A percentile compares a stretch with the other conserved stretches of the same genome.
Conservation (phyloP, 1,284 basidiomycete species). For the Anthracocystis panici-leucophaei region DNA sequence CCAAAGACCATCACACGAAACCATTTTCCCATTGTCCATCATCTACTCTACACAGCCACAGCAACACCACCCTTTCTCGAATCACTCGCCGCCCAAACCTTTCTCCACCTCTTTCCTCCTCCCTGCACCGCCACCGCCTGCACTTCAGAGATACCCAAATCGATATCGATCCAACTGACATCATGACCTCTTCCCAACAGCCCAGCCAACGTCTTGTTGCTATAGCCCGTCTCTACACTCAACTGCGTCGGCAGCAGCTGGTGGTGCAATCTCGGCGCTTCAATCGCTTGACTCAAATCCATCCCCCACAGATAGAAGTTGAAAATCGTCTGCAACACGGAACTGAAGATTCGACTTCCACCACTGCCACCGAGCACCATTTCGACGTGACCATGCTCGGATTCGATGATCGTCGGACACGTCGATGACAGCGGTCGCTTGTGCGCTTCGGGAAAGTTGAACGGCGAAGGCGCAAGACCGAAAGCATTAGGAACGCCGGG, state of each 20-base stretch:
- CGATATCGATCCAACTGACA: conserved; percentile 54
- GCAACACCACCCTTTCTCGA: conserved; percentile 62
- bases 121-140: conserved; percentile 48
- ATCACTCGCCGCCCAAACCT: conserved; percentile 57
- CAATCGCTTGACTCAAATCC: conserved; percentile 83
- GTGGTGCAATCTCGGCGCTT: conserved; percentile 88
- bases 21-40: neutral
- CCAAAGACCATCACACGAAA: neutral
- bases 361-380: conserved; percentile 70
- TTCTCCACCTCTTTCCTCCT: conserved; percentile 13
- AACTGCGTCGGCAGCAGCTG: conserved; percentile 72
- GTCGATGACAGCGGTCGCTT: conserved; percentile 71
- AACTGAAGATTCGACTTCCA: conserved; percentile 74
- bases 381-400: conserved; percentile 65
- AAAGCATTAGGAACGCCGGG: conserved; percentile 71
- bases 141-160: conserved; percentile 56
- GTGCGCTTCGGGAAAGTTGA: conserved; percentile 70
- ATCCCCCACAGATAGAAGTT: conserved; percentile 82
- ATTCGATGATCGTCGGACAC: conserved; percentile 69
- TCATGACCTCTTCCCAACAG: conserved; percentile 52
- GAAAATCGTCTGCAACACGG: conserved; percentile 83
- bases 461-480: conserved; percentile 65
- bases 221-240: conserved; percentile 57
- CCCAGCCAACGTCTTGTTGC: conserved; percentile 36
- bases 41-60: conserved; percentile 42